These are phyloP conservation scores for Tulasnella sp. DNA, from an alignment of 768 basidiomycete species.

Conservation along the genomic window DNA sequence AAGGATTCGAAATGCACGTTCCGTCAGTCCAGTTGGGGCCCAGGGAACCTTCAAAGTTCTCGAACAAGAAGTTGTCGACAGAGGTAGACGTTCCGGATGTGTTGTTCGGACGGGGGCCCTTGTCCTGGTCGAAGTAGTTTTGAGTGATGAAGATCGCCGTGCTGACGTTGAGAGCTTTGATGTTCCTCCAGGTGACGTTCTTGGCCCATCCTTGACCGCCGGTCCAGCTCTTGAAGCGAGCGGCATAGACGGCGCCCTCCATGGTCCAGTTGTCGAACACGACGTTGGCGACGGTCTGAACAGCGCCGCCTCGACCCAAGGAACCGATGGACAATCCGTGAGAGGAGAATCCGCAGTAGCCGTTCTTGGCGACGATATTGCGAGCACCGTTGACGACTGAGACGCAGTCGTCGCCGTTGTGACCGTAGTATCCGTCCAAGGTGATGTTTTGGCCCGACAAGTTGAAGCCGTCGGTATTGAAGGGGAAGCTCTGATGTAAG, in stretches of 20 bases:
- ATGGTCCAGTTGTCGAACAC: constrained; percentile 44
- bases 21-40: constrained; percentile 45
- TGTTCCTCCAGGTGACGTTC: constrained; percentile 44
- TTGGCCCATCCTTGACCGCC: constrained; percentile 43
- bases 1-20: constrained; percentile 50
- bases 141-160: constrained; percentile 44
- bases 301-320: constrained; percentile 37
- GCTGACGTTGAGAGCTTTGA: constrained; percentile 39
- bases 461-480: constrained; percentile 37
- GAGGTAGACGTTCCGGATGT: constrained; percentile 46
- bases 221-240: constrained; percentile 44
- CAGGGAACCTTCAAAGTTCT: constrained; percentile 47
- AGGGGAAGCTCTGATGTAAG: constrained; percentile 34
- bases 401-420: constrained; percentile 45
- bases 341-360: constrained; percentile 41
- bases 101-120: constrained; percentile 35
- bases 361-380: constrained; percentile 41
- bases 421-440: constrained; percentile 34
- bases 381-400: constrained; percentile 41
- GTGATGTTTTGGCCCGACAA: constrained; percentile 27
- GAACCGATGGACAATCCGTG: constrained; percentile 46
- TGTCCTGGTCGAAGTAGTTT: constrained; percentile 59
- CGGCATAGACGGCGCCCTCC: constrained; percentile 44
- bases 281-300: constrained; percentile 39
- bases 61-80: constrained; percentile 47